Conservation (phyloP, 257 asterid species). For the Solanum dulcamara region DNA sequence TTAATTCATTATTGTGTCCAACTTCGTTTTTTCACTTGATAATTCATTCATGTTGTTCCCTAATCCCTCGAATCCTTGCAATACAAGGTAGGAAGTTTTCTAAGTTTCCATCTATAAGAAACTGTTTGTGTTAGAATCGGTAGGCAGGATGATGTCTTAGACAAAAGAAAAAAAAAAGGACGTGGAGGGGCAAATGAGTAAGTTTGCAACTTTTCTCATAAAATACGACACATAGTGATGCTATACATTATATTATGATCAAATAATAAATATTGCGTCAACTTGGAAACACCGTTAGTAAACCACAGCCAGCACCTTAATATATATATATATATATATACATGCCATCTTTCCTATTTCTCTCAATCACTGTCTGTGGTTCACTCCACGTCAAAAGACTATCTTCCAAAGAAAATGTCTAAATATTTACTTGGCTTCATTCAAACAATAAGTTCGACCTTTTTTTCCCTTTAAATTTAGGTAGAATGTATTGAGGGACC, state of each 20-base stretch:
- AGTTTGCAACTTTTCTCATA: neutral
- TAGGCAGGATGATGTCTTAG: neutral
- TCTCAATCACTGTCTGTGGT: neutral
- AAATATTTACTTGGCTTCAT: slow-evolving; percentile 8
- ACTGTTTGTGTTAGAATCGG: neutral
- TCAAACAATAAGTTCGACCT: slow-evolving; percentile 55
- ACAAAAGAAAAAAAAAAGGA: neutral
- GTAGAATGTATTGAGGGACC: neutral
- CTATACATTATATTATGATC: neutral
- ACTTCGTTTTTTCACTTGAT: too few relatives aligned
- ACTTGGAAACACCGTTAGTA: neutral
- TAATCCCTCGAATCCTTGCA: neutral
- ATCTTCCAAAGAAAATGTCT: neutral
- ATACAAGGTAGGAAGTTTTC: neutral
- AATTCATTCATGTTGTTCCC: too few relatives aligned
- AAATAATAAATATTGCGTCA: neutral
- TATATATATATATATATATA: neutral
- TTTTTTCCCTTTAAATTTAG: neutral
- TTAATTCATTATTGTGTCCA: neutral
- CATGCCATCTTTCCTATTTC: neutral
- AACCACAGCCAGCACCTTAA: neutral
- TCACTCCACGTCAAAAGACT: neutral
- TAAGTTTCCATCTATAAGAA: neutral
- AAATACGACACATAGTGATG: neutral
- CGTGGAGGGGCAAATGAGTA: neutral